Evolutionary conservation across 331 rosid species (phyloP), one percentile per base, ranked within the genome.

Genomic region (Quercus phellos): DNA sequence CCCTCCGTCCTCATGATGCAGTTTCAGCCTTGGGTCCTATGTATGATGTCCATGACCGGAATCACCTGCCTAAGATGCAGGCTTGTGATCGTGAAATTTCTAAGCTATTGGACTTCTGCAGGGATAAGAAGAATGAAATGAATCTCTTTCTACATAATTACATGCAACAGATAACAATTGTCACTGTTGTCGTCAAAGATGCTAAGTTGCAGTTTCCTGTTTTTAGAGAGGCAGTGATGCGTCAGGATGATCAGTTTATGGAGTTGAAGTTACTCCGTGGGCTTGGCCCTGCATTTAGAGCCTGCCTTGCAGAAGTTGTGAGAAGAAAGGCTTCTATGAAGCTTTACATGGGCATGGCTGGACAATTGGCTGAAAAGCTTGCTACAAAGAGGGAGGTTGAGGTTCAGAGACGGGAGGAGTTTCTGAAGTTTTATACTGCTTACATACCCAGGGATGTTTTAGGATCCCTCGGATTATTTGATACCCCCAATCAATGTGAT

Each of bases 291-390:
- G 88, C 98, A 22, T 95, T 91, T 78, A 90, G 99, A 85, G 96
- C 96, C 72, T 93, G 98, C 87, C 87, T 95, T 60, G 93, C 98
- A 4, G 98, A 95, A 88, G 85, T 90, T 35, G 99, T 95, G 74
- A 91, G 99, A 85, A 88, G 98, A 80, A 95, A 91, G 83, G 98
- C 99, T 80, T 86, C 91, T 66, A 84, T 88, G 90, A 94, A 91
- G 90, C 90, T 94, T 70, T 91, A 92, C 94, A 92, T 92, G 99
- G 99, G 99, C 61, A 84, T 92, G 99, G 98, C 99, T 19, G 99
- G 99, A 55, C 98, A 90, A 79, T 59, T 95, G 86, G 98, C 97
- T 82, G 99, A 94, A 90, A 92, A 78, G 73, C 92, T 95, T 78
- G 97, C 97, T 38, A 83, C 86, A 51, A 93, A 87, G 83, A 87